Evolutionary conservation across 257 asterid genomes (phyloP).

Genomic region (Eustoma russellianum): DNA sequence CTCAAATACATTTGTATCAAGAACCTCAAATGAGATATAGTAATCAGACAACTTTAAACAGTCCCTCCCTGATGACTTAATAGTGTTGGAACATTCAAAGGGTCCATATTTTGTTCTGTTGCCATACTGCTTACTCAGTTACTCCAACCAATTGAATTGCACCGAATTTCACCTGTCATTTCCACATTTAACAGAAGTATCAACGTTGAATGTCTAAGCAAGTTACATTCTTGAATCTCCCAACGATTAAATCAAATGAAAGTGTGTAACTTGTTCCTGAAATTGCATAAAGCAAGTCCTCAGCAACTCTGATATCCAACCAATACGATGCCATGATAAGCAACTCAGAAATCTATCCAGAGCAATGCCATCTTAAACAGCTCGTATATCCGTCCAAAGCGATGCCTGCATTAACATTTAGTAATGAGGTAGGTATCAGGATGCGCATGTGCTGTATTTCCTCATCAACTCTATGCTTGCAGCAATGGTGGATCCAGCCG

Average conservation of each 20-base stretch:
- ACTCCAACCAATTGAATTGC: not conserved
- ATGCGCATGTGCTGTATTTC: slow-evolving; percentile 33
- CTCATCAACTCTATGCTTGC: slow-evolving; percentile 66
- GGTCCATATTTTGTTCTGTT: too few relatives aligned
- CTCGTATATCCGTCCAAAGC: not conserved
- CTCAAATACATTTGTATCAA: too few relatives aligned
- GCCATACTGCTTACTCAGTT: too few relatives aligned
- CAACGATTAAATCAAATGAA: not conserved
- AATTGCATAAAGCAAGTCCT: not conserved
- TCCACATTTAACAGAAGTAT: not conserved
- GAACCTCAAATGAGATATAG: too few relatives aligned
- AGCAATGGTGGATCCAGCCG: slow-evolving; percentile 90
- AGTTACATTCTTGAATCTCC: not conserved
- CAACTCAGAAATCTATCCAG: not conserved
- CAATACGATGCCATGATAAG: not conserved
- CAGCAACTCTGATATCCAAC: not conserved
- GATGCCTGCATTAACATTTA: too few relatives aligned
- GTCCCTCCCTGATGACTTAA: too few relatives aligned
- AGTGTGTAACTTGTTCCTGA: not conserved
- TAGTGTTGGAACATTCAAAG: too few relatives aligned
- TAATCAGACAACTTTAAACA: too few relatives aligned
- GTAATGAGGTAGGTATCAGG: slow-evolving; percentile 6
- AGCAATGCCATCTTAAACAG: not conserved
- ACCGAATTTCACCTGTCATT: not conserved
- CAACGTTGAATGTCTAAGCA: not conserved